phyloP scores from a whole-genome alignment of 495 filamentous ascomycete species.

The Aspergillus funiculosus region DNA sequence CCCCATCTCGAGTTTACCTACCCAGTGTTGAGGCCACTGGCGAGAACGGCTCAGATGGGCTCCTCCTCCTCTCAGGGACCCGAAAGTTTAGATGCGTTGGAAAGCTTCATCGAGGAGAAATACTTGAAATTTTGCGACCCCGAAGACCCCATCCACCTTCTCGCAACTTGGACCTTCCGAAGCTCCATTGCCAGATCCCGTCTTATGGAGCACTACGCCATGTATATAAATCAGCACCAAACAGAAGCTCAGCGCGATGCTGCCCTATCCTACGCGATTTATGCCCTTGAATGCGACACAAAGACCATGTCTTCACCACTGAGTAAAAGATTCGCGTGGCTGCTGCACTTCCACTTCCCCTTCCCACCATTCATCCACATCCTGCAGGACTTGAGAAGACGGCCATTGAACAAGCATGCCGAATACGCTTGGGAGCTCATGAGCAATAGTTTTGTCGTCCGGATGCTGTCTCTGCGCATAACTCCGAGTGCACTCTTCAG shows the following conservation, averaged over 20 bases:
- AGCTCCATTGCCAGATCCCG: constrained; percentile 38
- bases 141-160: constrained; percentile 48
- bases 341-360: constrained; percentile 44
- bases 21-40: constrained; percentile 40
- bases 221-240: constrained; percentile 15
- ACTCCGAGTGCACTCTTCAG: constrained; percentile 32
- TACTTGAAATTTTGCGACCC: constrained; percentile 44
- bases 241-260: constrained; percentile 34
- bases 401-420: constrained; percentile 29
- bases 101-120: constrained; percentile 40
- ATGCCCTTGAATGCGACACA: constrained; percentile 38
- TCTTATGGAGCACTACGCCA: constrained; percentile 44
- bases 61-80: too few species aligned
- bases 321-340: too few species aligned
- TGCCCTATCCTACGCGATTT: constrained; percentile 40
- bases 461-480: constrained; percentile 17
- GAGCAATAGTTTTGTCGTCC: constrained; percentile 42
- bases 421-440: constrained; percentile 42
- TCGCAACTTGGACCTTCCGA: constrained; percentile 49
- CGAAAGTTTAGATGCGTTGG: constrained; percentile 32
- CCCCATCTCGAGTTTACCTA: constrained; percentile 49
- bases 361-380: constrained; percentile 48
- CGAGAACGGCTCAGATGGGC: constrained; percentile 20
- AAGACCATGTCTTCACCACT: constrained; percentile 35
- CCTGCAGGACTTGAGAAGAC: constrained; percentile 39